A percentile compares a stretch with the other conserved stretches of the same genome.
Evolutionary conservation across 2,329 filamentous ascomycete species (phyloP).

Genomic region (Arthrobotrys musiformis): DNA sequence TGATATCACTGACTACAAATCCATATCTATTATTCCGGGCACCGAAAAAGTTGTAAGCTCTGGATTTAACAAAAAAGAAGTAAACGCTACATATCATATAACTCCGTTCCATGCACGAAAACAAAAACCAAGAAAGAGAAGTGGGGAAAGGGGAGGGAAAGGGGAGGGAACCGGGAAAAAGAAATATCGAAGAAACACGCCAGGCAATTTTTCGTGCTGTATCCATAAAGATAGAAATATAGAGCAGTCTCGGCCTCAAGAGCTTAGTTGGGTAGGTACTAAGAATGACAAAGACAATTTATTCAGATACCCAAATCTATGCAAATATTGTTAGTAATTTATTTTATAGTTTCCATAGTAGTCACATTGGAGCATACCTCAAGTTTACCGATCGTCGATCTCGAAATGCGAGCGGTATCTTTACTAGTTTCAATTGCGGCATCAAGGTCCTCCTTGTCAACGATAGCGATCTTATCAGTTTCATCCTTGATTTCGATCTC

Average conservation of each 20-base stretch:
- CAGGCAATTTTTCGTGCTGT: background rate
- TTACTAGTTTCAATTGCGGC: conserved; percentile 80
- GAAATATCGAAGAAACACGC: no score
- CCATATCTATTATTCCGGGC: background rate
- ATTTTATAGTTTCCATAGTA: background rate
- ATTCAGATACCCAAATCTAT: conserved; percentile 45
- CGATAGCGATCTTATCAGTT: conserved; percentile 94
- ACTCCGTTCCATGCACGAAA: background rate
- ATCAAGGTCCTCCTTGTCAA: conserved; percentile 93
- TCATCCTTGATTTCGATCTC: conserved; percentile 91
- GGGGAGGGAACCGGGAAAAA: no score
- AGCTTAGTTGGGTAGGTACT: no score
- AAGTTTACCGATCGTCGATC: conserved; percentile 87
- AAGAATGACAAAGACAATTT: background rate
- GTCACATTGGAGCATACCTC: conserved; percentile 73
- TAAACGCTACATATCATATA: background rate
- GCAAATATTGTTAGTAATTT: background rate
- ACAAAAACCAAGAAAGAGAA: background rate
- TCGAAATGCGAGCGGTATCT: conserved; percentile 75
- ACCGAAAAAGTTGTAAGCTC: background rate
- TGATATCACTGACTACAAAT: no score
- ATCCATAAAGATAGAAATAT: background rate
- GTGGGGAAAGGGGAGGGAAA: no score
- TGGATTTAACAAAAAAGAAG: background rate
- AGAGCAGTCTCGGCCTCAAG: no score